A percentile compares a stretch with the other conserved stretches of the same genome.
Conservation (phyloP, 805 yeast species). For the Cyberlindnera sargentensis region DNA sequence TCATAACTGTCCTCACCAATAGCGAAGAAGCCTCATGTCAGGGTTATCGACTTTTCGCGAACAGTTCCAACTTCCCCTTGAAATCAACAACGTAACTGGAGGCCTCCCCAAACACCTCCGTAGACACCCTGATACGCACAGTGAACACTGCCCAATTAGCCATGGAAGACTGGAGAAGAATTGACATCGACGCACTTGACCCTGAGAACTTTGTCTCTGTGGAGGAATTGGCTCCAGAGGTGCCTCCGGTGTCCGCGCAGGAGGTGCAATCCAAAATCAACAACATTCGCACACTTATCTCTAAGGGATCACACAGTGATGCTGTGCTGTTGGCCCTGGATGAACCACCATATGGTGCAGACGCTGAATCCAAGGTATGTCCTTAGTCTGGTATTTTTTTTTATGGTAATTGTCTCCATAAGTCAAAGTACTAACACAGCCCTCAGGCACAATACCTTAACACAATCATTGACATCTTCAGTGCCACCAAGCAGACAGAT, state of each 20-base stretch:
- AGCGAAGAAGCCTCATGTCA: too few species aligned
- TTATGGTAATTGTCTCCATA: slow-evolving; percentile 22
- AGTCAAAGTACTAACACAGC: slow-evolving; percentile 11
- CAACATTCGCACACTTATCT: slow-evolving; percentile 53
- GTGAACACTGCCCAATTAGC: background rate
- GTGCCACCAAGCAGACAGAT: slow-evolving; percentile 60
- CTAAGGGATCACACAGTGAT: slow-evolving; percentile 64
- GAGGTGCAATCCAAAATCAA: slow-evolving; percentile 50
- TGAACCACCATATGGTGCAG: slow-evolving; percentile 80
- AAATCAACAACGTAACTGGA: too few species aligned
- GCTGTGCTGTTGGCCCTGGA: slow-evolving; percentile 61
- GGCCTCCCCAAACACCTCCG: background rate
- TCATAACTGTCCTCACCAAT: too few species aligned
- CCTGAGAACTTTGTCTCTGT: slow-evolving; percentile 62
- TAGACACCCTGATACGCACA: background rate
- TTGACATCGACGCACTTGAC: slow-evolving; percentile 87
- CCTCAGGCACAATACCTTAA: slow-evolving; percentile 35
- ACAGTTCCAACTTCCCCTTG: too few species aligned
- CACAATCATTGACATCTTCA: slow-evolving; percentile 64
- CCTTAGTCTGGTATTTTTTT: slow-evolving; percentile 14
- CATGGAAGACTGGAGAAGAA: slow-evolving; percentile 86
- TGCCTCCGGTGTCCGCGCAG: slow-evolving; percentile 35
- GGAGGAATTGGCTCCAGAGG: slow-evolving; percentile 52
- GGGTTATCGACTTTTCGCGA: too few species aligned
- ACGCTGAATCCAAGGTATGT: slow-evolving; percentile 40